Evolutionary conservation across 176 grass and related monocot species (phyloP), one percentile per base, ranked within the genome.

Genomic region (Calamus simplicifolius): DNA sequence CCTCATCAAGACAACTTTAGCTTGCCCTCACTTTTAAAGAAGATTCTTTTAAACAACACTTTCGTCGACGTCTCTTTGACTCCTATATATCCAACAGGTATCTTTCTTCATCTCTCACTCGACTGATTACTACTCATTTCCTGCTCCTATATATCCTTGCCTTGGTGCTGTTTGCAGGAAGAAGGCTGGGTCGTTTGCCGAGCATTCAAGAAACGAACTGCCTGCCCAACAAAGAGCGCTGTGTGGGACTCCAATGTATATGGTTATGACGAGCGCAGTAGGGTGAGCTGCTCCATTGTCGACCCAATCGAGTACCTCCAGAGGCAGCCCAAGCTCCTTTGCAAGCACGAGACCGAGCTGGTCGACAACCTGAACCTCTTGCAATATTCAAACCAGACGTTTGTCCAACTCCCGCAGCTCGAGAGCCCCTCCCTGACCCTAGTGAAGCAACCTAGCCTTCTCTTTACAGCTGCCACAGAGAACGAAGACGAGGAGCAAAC

Each of bases 171-270:
- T 1, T 48, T 51, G 69, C 76, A 97, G 93, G 93, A 97, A 85
- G 93, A 97, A 91, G 93, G 93, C 49, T 97, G 87, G 93, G 87
- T 92, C 5, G 80, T 92, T 59, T 97, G 93, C 59, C 81, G 93
- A 29, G 93, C 93, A 19, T 97, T 97, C 84, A 97, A 88, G 85
- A 97, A 97, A 76, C 77, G 87, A 74, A 62, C 78, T 1, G 69
- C 80, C 14, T 88, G 75, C 25, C 71, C 83, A 0, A 50, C 69
- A 16, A 67, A 86, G 63, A 86, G 74, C 66, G 68, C 62, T 54
- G 64, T 65, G 53, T 96, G 86, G 91, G 78, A 85, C 51, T 50
- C 48, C 52, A 51, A 29, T 51, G n/a, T n/a, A n/a, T 66, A 28
- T 61, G 69, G 62, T 4, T 85, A 88, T 29, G 66, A 77, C 29